Conservation (phyloP, 371 early-diverging fungal genomes). For the Blastocladiella emersonii region DNA sequence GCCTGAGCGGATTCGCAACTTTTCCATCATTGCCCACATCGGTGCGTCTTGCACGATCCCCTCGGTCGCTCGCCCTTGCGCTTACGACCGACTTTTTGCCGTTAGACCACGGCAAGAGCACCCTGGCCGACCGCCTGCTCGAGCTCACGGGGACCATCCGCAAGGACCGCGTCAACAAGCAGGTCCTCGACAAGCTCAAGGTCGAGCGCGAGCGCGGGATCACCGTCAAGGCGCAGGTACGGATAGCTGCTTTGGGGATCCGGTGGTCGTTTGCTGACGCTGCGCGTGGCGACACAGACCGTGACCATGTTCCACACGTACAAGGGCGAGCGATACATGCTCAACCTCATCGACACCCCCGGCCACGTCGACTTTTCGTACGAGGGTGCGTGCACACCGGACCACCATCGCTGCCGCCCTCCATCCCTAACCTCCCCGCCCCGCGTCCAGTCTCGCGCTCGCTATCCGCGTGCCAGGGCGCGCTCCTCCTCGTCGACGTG, state of each 20-base stretch:
- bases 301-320: constrained; percentile 73
- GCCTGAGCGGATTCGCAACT: constrained; percentile 79
- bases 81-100: not conserved
- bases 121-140: constrained; percentile 76
- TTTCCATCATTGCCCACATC: constrained; percentile 94
- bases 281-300: constrained; percentile 29
- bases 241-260: no score
- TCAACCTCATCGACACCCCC: constrained; percentile 84
- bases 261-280: not conserved
- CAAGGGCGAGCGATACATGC: constrained; percentile 54
- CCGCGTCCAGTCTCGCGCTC: constrained; percentile 54
- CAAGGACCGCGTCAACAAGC: constrained; percentile 54
- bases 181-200: constrained; percentile 85
- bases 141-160: constrained; percentile 71
- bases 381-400: constrained; percentile 33
- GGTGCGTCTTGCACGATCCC: constrained; percentile 32
- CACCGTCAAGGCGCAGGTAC: constrained; percentile 90
- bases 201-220: constrained; percentile 93
- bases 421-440: no score
- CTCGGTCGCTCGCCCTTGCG: not conserved
- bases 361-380: constrained; percentile 74
- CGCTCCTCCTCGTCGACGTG: constrained; percentile 76
- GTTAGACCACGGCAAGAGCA: constrained; percentile 87
- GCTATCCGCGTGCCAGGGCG: constrained; percentile 80
- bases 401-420: no score